Percentiles rank a stretch among this genome's conserved stretches.
phyloP scores from a whole-genome alignment of 495 filamentous ascomycete genomes.

The Daldinia grandis region DNA sequence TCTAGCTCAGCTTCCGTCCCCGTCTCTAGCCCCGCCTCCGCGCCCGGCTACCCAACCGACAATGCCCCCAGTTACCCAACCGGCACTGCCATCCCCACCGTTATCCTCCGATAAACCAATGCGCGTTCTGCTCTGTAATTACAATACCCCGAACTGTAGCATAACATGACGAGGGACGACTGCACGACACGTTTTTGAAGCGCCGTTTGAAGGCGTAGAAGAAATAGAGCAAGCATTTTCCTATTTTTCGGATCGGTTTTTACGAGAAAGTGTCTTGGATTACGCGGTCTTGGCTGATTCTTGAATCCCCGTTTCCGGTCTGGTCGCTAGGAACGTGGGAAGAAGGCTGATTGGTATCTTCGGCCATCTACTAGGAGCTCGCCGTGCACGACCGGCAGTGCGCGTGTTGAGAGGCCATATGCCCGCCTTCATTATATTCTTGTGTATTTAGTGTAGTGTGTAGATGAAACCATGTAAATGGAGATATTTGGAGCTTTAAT shows the following conservation, averaged over 20 bases:
- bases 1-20: too few species aligned
- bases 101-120: constrained; percentile 22
- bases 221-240: constrained; percentile 7
- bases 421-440: constrained; percentile 29
- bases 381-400: not conserved
- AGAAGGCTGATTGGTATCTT: constrained; percentile 5
- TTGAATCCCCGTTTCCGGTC: constrained; percentile 9
- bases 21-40: too few species aligned
- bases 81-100: constrained; percentile 28
- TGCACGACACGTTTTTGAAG: constrained; percentile 18
- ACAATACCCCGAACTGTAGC: constrained; percentile 22
- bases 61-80: not conserved
- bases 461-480: constrained; percentile 30
- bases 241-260: constrained; percentile 19
- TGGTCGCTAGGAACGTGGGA: constrained; percentile 21
- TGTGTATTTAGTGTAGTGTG: constrained; percentile 32
- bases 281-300: constrained; percentile 16
- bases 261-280: constrained; percentile 8
- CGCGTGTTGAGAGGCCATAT: not conserved
- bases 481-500: constrained; percentile 24
- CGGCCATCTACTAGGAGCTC: not conserved
- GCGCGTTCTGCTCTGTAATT: constrained; percentile 16
- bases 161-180: constrained; percentile 35
- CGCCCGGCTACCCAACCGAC: not conserved
- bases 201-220: not conserved